Conservation (phyloP, 331 rosid species). For the Quercus tomentella region DNA sequence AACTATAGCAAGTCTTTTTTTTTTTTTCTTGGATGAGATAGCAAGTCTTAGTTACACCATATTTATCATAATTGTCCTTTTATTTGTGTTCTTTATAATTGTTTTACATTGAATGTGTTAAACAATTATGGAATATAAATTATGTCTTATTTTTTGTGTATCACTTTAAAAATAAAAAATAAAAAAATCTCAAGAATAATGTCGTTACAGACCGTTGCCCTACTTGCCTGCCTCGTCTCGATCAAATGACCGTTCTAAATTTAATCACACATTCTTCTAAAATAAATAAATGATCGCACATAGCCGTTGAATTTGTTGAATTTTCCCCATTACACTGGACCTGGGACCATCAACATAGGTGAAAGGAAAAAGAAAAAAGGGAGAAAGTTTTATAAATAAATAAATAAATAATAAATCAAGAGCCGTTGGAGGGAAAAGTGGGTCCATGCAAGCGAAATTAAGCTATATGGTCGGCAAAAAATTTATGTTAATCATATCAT, state of each 20-base stretch:
- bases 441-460: constrained; percentile 69
- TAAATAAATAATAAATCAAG: background rate
- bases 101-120: no score
- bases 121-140: no score
- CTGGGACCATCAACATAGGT: background rate
- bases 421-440: constrained; percentile 37
- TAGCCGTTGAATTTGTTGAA: constrained; percentile 29
- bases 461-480: constrained; percentile 63
- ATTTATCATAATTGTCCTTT: no score
- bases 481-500: constrained; percentile 24
- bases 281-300: background rate
- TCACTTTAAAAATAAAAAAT: background rate
- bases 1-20: no score
- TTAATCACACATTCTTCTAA: background rate
- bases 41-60: no score
- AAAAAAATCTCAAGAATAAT: background rate
- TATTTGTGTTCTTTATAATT: no score
- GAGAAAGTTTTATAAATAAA: background rate
- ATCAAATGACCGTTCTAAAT: background rate
- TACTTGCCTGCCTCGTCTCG: background rate
- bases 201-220: background rate
- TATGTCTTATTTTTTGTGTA: background rate
- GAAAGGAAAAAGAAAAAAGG: background rate
- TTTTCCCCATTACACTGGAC: background rate
- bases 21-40: no score